A percentile compares a stretch with the other conserved stretches of the same genome.
Conservation (phyloP, 495 filamentous ascomycete species). For the Lentithecium fluviatile region DNA sequence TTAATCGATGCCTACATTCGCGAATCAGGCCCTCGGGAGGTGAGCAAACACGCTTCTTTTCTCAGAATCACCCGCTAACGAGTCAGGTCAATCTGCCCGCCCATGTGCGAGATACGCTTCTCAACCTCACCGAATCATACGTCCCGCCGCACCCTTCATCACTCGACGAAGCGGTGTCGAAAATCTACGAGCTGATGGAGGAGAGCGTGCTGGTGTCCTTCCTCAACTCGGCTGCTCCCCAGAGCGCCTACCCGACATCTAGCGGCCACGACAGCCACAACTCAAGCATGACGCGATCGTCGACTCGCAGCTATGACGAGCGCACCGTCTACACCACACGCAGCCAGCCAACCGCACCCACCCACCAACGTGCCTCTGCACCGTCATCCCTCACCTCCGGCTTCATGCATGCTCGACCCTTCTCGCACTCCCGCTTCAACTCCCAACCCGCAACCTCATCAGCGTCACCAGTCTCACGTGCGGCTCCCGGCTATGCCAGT, state of each 20-base stretch:
- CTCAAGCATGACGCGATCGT: constrained; percentile 24
- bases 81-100: constrained; percentile 86
- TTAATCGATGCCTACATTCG: constrained; percentile 71
- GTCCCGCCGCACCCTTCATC: constrained; percentile 72
- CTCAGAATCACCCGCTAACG: background rate
- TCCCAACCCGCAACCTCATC: constrained; percentile 29
- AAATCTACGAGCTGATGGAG: constrained; percentile 94
- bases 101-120: constrained; percentile 75
- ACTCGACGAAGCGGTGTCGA: constrained; percentile 84
- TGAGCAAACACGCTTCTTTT: constrained; percentile 40
- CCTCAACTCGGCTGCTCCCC: constrained; percentile 54
- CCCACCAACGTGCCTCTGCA: constrained; percentile 37
- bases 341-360: constrained; percentile 18
- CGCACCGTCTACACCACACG: constrained; percentile 24
- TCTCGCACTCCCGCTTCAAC: constrained; percentile 33
- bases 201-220: constrained; percentile 88
- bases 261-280: constrained; percentile 28
- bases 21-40: constrained; percentile 63
- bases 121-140: constrained; percentile 60
- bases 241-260: constrained; percentile 21
- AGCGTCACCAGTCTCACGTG: constrained; percentile 18
- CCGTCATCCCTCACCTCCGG: constrained; percentile 37
- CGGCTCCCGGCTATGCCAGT: constrained; percentile 29
- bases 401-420: constrained; percentile 35
- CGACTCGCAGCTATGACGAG: constrained; percentile 37